Evolutionary conservation across 805 yeast species (phyloP).

Genomic region (Cyberlindnera xishuangbannaensis): DNA sequence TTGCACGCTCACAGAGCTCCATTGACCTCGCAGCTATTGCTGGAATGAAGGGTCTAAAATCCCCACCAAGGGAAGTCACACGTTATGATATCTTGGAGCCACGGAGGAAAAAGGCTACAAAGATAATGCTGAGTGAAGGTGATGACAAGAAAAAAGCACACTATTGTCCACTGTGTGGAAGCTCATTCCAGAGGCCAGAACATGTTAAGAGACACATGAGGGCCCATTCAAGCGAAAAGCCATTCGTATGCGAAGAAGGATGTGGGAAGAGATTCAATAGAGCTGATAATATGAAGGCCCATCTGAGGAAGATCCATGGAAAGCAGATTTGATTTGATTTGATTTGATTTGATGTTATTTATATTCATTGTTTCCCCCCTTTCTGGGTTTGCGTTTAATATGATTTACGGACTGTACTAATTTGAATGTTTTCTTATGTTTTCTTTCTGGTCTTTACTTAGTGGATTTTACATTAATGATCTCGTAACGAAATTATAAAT

Average conservation of each 20-base stretch:
- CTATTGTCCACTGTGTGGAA: slow-evolving; percentile 58
- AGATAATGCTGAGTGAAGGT: neutral
- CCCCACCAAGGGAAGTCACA: slow-evolving; percentile 11
- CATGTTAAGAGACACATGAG: slow-evolving; percentile 72
- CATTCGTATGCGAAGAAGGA: slow-evolving; percentile 59
- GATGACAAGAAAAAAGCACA: slow-evolving; percentile 42
- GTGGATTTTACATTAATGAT: too few relatives aligned
- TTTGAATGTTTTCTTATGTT: too few relatives aligned
- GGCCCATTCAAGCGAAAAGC: slow-evolving; percentile 75
- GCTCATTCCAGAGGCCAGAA: slow-evolving; percentile 61
- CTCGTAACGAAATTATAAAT: too few relatives aligned
- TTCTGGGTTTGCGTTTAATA: too few relatives aligned
- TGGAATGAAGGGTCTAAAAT: slow-evolving; percentile 2
- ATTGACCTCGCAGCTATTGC: slow-evolving; percentile 12
- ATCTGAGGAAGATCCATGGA: slow-evolving; percentile 55
- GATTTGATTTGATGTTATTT: neutral
- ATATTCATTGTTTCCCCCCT: neutral
- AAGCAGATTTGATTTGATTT: too few relatives aligned
- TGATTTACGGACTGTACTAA: too few relatives aligned
- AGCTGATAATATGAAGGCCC: slow-evolving; percentile 77
- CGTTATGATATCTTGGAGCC: slow-evolving; percentile 14
- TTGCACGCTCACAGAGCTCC: slow-evolving; percentile 13
- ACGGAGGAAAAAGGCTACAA: slow-evolving; percentile 34
- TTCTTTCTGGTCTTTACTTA: too few relatives aligned
- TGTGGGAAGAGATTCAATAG: slow-evolving; percentile 67